Evolutionary conservation across 257 asterid genomes (phyloP), one percentile per base, ranked within the genome.

Genomic region (Knoxia roxburghii): DNA sequence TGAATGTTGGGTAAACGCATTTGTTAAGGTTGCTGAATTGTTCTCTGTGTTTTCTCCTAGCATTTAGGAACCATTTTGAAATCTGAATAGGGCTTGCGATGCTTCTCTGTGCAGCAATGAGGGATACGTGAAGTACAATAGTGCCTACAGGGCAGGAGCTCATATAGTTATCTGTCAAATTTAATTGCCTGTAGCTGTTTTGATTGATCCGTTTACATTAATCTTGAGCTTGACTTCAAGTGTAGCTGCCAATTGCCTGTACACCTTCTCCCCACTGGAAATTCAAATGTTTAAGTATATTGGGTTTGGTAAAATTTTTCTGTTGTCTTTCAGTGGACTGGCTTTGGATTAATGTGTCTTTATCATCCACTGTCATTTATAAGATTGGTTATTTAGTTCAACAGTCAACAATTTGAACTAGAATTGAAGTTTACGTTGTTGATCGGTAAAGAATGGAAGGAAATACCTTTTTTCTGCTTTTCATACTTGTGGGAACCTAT

Each of bases 221-320:
- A 30, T 14, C 52, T 66, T 67, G 24, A 54, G 45, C 21, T 55
- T 26, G 43, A 55, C 21, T 43, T 68, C 65, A 24, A 27, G 18
- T 54, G 23, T n/a, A 26, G 20, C 17, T 27, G 26, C 15, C 7
- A 8, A n/a, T 48, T 3, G 9, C 7, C 41, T 29, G 20, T 12
- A 24, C 24, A n/a, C 4, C 21, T 3, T 13, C 23, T 5, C n/a
- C 49, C 21, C 1, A 45, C 24, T 32, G n/a, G 46, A 35, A 64
- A 18, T 63, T 10, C 43, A 46, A 64, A 35, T 18, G 32, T 48
- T 49, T 15, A 30, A 30, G 48, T 50, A 21, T 13, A 11, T 65
- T 33, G 49, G 65, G 32, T 11, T 60, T 1, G 64, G 50, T 39
- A 15, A 2, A 60, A 39, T 15, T 21, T 48, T 29, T 15, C 5